Conservation (phyloP, 176 grass and related monocot genomes). For the Bonia amplexicaulis region DNA sequence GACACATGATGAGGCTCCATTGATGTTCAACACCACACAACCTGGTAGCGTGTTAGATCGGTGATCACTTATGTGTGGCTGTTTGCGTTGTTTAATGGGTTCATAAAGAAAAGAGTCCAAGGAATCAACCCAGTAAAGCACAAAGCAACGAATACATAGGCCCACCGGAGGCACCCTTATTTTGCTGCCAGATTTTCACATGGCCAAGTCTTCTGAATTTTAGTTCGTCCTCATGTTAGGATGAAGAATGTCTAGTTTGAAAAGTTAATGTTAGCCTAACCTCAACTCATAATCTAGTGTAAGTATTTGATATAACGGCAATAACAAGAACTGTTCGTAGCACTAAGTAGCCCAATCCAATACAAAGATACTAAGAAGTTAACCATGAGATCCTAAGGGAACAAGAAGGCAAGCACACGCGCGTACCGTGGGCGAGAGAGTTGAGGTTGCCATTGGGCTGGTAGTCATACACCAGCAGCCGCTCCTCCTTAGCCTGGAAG, state of each 20-base stretch:
- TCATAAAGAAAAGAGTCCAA: not conserved
- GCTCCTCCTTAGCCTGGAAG: conserved; percentile 97
- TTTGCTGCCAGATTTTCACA: conserved; percentile 12
- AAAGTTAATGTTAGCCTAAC: not conserved
- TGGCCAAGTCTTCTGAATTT: not conserved
- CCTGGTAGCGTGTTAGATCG: conserved; percentile 5
- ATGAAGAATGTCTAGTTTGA: not conserved
- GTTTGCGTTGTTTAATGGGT: not conserved
- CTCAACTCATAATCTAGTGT: not conserved
- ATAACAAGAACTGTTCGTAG: not conserved
- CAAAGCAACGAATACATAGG: conserved; percentile 2
- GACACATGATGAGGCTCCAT: not conserved
- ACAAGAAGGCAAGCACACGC: not conserved
- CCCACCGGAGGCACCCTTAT: not conserved
- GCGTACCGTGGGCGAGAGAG: conserved; percentile 77
- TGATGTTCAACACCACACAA: not conserved
- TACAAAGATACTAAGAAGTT: not conserved
- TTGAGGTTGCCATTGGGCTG: conserved; percentile 87
- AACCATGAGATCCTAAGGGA: not conserved
- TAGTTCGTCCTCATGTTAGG: not conserved
- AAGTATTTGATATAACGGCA: not conserved
- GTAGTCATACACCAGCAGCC: conserved; percentile 94
- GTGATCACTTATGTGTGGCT: not conserved
- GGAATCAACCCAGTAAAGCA: not conserved
- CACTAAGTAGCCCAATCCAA: not conserved